Conservation (phyloP, 495 filamentous ascomycete species). For the Xylaria grammica region DNA sequence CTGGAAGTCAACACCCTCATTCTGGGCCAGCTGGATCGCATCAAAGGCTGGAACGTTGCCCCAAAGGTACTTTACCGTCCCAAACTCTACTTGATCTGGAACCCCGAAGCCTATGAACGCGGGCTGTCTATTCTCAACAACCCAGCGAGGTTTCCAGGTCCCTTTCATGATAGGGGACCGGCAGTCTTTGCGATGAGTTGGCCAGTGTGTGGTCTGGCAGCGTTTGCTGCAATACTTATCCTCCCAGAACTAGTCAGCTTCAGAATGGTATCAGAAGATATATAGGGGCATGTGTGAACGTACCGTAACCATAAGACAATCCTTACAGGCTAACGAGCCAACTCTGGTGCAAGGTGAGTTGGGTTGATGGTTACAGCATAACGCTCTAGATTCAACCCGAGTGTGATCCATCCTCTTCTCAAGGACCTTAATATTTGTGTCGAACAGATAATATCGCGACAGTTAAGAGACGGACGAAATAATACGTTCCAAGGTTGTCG, state of each 20-base stretch:
- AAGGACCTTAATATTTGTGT: background rate
- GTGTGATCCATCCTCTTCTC: background rate
- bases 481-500: background rate
- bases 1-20: background rate
- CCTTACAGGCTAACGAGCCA: slow-evolving; percentile 12
- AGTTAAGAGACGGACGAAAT: background rate
- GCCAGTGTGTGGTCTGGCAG: slow-evolving; percentile 9
- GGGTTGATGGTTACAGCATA: background rate
- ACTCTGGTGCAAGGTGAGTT: slow-evolving; percentile 4
- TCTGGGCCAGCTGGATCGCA: slow-evolving; percentile 2
- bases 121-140: background rate
- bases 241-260: background rate
- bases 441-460: background rate
- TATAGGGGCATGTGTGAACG: slow-evolving; percentile 19
- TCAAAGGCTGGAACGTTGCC: slow-evolving; percentile 15
- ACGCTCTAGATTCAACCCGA: background rate
- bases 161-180: slow-evolving; percentile 8
- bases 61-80: slow-evolving; percentile 5
- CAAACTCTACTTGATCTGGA: background rate
- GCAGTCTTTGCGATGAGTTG: slow-evolving; percentile 4
- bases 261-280: slow-evolving; percentile 32
- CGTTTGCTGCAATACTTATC: slow-evolving; percentile 19
- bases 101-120: background rate
- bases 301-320: slow-evolving; percentile 18
- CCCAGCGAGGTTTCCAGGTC: slow-evolving; percentile 7